Percentiles rank a stretch among this genome's conserved stretches.
These are phyloP conservation scores for Penicillium lividum DNA, from an alignment of 495 filamentous ascomycete species.

Conservation along the genomic window DNA sequence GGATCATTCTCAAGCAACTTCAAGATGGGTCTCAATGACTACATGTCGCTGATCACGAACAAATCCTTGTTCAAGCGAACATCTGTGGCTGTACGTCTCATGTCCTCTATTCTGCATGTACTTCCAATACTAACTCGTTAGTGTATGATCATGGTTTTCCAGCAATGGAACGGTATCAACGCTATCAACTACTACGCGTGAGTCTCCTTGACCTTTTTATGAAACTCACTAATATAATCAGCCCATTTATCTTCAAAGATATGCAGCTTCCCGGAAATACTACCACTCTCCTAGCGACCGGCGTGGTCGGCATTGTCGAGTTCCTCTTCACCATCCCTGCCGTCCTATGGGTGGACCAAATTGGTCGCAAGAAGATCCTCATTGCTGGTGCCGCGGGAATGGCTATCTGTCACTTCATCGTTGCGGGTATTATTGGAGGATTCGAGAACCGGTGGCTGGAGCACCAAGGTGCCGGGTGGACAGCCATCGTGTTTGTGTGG, in stretches of 20 bases:
- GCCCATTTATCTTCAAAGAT: constrained; percentile 39
- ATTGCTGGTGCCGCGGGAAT: constrained; percentile 73
- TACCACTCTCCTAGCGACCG: constrained; percentile 67
- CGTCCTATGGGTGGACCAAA: constrained; percentile 73
- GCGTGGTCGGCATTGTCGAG: constrained; percentile 74
- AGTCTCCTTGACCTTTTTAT: constrained; percentile 2
- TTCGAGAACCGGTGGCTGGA: constrained; percentile 34
- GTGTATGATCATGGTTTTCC: constrained; percentile 48
- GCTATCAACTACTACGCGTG: constrained; percentile 34
- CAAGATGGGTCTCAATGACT: constrained; percentile 34
- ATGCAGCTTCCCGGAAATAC: constrained; percentile 47
- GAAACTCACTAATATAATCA: constrained; percentile 9
- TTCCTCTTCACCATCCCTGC: constrained; percentile 70
- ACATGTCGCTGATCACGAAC: constrained; percentile 34
- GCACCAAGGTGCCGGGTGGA: constrained; percentile 40
- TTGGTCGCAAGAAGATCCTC: constrained; percentile 73
- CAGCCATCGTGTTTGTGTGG: constrained; percentile 46
- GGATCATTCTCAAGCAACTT: constrained; percentile 33
- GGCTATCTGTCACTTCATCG: constrained; percentile 58
- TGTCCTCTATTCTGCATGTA: not conserved
- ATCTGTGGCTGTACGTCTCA: constrained; percentile 32
- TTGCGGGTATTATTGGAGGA: constrained; percentile 42
- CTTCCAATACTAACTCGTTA: constrained; percentile 11
- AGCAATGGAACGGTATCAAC: constrained; percentile 66
- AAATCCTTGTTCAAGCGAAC: constrained; percentile 40